phyloP scores from a whole-genome alignment of 148 eudicot species.

The Persicaria tinctoria region DNA sequence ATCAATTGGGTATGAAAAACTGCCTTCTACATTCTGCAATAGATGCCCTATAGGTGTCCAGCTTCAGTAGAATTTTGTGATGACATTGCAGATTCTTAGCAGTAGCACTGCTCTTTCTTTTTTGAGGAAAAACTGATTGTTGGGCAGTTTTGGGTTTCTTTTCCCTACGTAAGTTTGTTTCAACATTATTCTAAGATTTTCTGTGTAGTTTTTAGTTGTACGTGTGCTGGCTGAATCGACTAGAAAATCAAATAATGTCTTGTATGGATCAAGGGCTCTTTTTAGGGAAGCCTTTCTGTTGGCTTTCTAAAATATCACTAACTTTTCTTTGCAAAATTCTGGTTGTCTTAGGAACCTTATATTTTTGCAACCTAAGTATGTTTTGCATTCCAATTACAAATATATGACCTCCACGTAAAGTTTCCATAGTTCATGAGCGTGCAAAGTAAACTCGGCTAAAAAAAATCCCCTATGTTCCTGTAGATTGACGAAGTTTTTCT shows the following conservation, averaged over 20 bases:
- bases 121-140: neutral
- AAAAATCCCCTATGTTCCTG: neutral
- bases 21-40: neutral
- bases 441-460: neutral
- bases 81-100: neutral
- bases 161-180: neutral
- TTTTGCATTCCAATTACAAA: neutral
- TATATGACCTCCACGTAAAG: neutral
- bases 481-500: neutral
- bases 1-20: constrained; percentile 69
- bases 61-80: neutral
- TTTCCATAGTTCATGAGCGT: neutral
- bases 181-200: too few relatives aligned
- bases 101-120: neutral
- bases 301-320: too few relatives aligned
- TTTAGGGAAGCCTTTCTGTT: too few relatives aligned
- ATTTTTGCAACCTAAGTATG: neutral
- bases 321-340: too few relatives aligned
- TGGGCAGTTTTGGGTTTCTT: neutral
- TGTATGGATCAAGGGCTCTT: too few relatives aligned
- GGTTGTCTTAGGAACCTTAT: too few relatives aligned
- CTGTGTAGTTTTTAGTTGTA: neutral
- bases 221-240: neutral
- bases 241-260: neutral
- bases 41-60: neutral